Evolutionary conservation across 495 filamentous ascomycete genomes (phyloP).

Genomic region (Aspergillus panamensis): DNA sequence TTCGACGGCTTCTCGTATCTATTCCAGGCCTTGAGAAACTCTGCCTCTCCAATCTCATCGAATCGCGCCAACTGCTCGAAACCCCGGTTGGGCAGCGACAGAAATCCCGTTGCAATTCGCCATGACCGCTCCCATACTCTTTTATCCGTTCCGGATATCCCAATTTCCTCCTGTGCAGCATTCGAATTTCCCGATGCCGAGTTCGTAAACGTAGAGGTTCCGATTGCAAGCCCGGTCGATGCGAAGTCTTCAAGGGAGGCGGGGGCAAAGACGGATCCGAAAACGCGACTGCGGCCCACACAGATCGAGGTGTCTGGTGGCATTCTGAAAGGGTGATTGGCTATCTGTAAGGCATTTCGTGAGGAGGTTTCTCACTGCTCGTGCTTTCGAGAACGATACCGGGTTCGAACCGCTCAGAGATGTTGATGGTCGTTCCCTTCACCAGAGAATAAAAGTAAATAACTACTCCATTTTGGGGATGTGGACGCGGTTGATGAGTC

Average conservation of each 20-base stretch:
- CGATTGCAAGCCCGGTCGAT: constrained; percentile 19
- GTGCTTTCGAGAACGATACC: background rate
- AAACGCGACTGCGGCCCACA: constrained; percentile 42
- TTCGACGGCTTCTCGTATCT: constrained; percentile 30
- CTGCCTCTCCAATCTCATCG: constrained; percentile 27
- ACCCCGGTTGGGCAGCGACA: constrained; percentile 50
- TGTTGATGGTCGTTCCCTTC: too few relatives aligned
- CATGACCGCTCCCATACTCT: constrained; percentile 64
- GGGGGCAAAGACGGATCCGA: constrained; percentile 52
- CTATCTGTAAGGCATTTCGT: constrained; percentile 11
- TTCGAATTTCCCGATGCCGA: background rate
- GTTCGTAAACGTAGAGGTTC: background rate
- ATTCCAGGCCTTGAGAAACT: constrained; percentile 32
- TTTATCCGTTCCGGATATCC: constrained; percentile 43
- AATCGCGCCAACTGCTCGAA: constrained; percentile 27
- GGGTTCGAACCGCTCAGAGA: too few relatives aligned
- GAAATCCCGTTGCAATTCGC: constrained; percentile 60
- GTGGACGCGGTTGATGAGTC: constrained; percentile 15
- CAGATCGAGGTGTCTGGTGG: constrained; percentile 26
- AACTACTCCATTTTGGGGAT: too few relatives aligned
- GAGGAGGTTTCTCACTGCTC: background rate
- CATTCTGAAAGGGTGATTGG: constrained; percentile 4
- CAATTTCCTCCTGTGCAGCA: background rate
- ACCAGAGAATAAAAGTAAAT: background rate
- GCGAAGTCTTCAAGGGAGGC: constrained; percentile 33